phyloP scores from a whole-genome alignment of 208 protist genomes.

The Leishmania gerbilli region DNA sequence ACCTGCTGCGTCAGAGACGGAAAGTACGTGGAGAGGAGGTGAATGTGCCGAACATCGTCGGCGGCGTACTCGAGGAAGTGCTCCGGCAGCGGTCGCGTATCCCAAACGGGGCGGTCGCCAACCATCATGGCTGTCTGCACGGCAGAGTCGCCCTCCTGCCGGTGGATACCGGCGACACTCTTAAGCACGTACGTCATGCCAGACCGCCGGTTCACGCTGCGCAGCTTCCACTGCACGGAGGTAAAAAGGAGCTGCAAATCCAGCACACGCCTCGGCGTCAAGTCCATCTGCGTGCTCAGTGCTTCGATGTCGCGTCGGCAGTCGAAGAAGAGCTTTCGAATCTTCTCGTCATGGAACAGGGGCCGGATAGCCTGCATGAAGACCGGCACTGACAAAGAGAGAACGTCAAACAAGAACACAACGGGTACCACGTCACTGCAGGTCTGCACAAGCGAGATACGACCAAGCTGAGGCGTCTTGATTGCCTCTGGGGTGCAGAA shows the following conservation, averaged over 20 bases:
- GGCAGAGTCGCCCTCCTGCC: conserved; percentile 72
- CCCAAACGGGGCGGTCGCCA: conserved; percentile 86
- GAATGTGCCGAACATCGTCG: conserved; percentile 88
- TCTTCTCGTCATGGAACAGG: conserved; percentile 39
- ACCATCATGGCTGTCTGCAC: conserved; percentile 88
- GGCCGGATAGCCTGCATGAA: conserved; percentile 42
- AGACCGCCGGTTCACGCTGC: conserved; percentile 79
- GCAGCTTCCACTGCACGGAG: conserved; percentile 82
- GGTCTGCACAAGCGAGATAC: conserved; percentile 83
- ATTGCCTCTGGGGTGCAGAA: conserved; percentile 61
- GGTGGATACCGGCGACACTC: conserved; percentile 60
- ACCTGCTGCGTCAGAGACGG: conserved; percentile 23
- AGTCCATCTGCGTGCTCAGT: conserved; percentile 71
- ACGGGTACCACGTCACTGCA: conserved; percentile 56
- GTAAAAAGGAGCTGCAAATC: conserved; percentile 90
- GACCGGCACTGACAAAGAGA: conserved; percentile 46
- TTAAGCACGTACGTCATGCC: conserved; percentile 88
- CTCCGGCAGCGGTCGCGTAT: conserved; percentile 81
- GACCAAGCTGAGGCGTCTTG: conserved; percentile 66
- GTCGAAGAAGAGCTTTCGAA: conserved; percentile 88
- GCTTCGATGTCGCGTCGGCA: conserved; percentile 91
- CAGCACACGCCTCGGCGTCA: conserved; percentile 61
- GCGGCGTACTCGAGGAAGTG: conserved; percentile 92
- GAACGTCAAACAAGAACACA: conserved; percentile 87
- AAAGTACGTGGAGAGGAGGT: conserved; percentile 54